Evolutionary conservation across 2,329 filamentous ascomycete species (phyloP).

Genomic region (Epichloe aotearoae): DNA sequence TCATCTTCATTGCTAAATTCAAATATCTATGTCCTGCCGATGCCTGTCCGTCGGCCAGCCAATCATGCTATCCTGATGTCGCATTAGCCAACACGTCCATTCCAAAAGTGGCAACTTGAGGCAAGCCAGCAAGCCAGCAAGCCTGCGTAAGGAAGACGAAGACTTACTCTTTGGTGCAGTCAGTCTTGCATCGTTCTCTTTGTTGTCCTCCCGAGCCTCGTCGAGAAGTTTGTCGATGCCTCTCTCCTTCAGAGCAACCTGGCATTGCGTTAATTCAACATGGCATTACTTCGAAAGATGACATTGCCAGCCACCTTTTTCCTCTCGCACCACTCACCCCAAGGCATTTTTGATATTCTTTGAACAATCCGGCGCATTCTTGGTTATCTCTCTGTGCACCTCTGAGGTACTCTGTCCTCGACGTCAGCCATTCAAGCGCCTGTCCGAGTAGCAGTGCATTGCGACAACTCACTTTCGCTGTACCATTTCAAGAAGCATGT

Average conservation of each 20-base stretch:
- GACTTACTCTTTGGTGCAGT: conserved; percentile 29
- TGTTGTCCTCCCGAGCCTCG: conserved; percentile 79
- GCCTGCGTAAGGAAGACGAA: neutral
- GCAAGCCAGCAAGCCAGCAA: neutral
- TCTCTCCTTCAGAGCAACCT: conserved; percentile 76
- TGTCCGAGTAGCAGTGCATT: neutral
- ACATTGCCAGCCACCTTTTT: neutral
- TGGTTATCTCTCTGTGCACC: conserved; percentile 68
- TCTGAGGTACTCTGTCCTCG: conserved; percentile 64
- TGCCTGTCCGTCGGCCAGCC: neutral
- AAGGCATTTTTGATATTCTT: conserved; percentile 77
- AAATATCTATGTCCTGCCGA: neutral
- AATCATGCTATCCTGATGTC: neutral
- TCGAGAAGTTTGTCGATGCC: conserved; percentile 90
- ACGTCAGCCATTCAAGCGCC: neutral
- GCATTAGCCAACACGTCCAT: neutral
- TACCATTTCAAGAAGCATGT: conserved; percentile 99
- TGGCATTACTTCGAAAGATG: neutral
- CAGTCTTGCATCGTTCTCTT: conserved; percentile 60
- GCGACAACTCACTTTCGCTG: conserved; percentile 66
- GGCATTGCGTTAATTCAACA: conserved; percentile 2
- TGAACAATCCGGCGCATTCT: conserved; percentile 77
- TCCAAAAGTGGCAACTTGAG: neutral
- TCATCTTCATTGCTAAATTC: no score
- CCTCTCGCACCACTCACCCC: conserved; percentile 37